These are phyloP conservation scores for Umbelopsis ramanniana DNA, from an alignment of 192 early-diverging fungal species.

Conservation along the genomic window DNA sequence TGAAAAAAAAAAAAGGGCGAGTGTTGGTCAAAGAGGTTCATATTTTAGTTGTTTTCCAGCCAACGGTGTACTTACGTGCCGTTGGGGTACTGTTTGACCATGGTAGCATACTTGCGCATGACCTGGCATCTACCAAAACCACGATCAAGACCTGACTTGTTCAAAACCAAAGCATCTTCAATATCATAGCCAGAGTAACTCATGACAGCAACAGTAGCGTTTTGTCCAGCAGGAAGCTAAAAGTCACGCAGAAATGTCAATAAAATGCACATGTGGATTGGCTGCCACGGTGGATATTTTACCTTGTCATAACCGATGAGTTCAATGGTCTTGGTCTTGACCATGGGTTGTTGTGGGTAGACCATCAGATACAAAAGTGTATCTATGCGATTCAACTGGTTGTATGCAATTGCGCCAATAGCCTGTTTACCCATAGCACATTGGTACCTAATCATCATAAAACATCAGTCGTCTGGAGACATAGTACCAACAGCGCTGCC, in stretches of 20 bases:
- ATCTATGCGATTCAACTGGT: conserved; percentile 94
- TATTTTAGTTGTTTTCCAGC: background rate
- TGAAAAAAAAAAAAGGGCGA: background rate
- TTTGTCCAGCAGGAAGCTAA: conserved; percentile 78
- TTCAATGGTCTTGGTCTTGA: conserved; percentile 96
- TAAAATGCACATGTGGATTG: background rate
- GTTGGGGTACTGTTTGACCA: conserved; percentile 91
- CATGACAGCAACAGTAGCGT: conserved; percentile 96
- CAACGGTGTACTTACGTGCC: conserved; percentile 56
- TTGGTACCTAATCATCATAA: conserved; percentile 66
- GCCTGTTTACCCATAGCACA: conserved; percentile 99
- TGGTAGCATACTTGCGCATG: conserved; percentile 84
- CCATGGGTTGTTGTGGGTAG: conserved; percentile 98
- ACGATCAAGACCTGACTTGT: conserved; percentile 84
- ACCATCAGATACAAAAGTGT: conserved; percentile 95
- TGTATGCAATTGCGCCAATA: conserved; percentile 95
- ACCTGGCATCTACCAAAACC: conserved; percentile 96
- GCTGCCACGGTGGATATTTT: conserved; percentile 16
- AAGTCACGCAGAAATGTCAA: background rate
- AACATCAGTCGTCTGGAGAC: no score
- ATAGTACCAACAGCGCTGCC: background rate
- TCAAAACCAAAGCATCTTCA: conserved; percentile 97
- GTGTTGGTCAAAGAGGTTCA: background rate
- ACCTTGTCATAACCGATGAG: conserved; percentile 96
- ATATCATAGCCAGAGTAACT: conserved; percentile 98